Evolutionary conservation across 345 rosid species (phyloP).

Genomic region (Noccaea caerulescens): DNA sequence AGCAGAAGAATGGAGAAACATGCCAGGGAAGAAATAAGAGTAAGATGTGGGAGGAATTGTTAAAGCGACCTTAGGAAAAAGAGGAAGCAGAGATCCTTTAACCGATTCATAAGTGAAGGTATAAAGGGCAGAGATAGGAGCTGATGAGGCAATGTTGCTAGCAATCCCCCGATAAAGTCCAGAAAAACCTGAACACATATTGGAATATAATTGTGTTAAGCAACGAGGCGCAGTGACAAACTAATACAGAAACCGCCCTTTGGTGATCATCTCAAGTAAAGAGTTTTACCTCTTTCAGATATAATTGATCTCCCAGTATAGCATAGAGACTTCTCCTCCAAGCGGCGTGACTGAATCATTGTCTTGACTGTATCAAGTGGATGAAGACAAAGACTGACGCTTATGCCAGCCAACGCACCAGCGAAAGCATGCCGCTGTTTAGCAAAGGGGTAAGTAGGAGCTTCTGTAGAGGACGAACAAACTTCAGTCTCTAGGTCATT

Average conservation of each 20-base stretch:
- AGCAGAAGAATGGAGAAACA: not conserved
- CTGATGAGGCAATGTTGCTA: constrained; percentile 86
- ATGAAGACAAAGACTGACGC: constrained; percentile 90
- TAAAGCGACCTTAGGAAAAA: constrained; percentile 63
- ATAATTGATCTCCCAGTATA: constrained; percentile 72
- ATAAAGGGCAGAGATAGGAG: constrained; percentile 91
- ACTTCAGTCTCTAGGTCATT: constrained; percentile 39
- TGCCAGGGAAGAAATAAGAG: not conserved
- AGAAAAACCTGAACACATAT: constrained; percentile 58
- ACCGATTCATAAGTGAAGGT: constrained; percentile 86
- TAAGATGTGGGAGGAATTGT: no score
- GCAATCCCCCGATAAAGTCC: constrained; percentile 88
- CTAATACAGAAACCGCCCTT: not conserved
- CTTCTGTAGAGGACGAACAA: constrained; percentile 39
- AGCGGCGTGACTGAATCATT: constrained; percentile 69
- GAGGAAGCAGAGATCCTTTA: constrained; percentile 80
- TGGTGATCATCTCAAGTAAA: not conserved
- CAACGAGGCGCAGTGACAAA: constrained; percentile 19
- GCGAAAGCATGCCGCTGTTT: constrained; percentile 92
- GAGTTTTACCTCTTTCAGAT: constrained; percentile 74
- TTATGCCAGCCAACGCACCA: constrained; percentile 83
- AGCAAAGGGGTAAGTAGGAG: constrained; percentile 50
- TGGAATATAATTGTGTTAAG: constrained; percentile 3
- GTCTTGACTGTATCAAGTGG: constrained; percentile 93
- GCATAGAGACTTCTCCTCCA: constrained; percentile 73